Conservation (phyloP, 2,329 filamentous ascomycete genomes). For the Pyrenophora seminiperda region DNA sequence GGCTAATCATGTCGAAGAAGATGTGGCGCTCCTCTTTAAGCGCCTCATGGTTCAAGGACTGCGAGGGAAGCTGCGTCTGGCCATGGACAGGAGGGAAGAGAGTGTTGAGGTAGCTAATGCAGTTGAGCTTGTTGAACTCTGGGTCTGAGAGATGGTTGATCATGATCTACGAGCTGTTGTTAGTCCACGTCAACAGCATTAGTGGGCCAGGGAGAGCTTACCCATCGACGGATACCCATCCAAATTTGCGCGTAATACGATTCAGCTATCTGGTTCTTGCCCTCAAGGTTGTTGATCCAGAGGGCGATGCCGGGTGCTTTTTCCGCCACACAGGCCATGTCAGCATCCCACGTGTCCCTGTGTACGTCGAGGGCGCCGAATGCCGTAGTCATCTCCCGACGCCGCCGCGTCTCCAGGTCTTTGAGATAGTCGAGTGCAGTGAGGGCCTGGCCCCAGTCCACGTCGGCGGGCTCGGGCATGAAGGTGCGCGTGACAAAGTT, state of each 20-base stretch:
- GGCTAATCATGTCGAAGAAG: conserved; percentile 67
- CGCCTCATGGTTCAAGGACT: conserved; percentile 57
- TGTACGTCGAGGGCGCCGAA: conserved; percentile 60
- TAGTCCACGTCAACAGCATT: conserved; percentile 2
- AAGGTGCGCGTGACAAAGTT: conserved; percentile 66
- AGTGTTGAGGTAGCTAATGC: conserved; percentile 71
- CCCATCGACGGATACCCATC: conserved; percentile 67
- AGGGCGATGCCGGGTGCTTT: conserved; percentile 60
- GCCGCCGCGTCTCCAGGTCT: conserved; percentile 65
- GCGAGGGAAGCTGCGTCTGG: conserved; percentile 50
- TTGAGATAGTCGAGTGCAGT: conserved; percentile 70
- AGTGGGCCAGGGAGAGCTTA: conserved; percentile 45
- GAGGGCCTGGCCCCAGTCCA: conserved; percentile 69
- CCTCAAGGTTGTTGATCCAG: conserved; percentile 60
- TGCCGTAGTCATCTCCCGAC: conserved; percentile 62
- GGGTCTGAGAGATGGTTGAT: conserved; percentile 68
- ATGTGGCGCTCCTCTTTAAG: conserved; percentile 63
- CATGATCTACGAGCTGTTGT: conserved; percentile 55
- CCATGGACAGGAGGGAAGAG: conserved; percentile 63
- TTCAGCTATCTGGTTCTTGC: conserved; percentile 48
- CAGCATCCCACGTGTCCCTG: conserved; percentile 52
- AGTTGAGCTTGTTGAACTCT: conserved; percentile 69
- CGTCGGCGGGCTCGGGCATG: conserved; percentile 58
- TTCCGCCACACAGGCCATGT: conserved; percentile 55
- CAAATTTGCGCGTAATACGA: conserved; percentile 64